phyloP scores from a whole-genome alignment of 257 asterid genomes.

The Jaltomata sinuosa region DNA sequence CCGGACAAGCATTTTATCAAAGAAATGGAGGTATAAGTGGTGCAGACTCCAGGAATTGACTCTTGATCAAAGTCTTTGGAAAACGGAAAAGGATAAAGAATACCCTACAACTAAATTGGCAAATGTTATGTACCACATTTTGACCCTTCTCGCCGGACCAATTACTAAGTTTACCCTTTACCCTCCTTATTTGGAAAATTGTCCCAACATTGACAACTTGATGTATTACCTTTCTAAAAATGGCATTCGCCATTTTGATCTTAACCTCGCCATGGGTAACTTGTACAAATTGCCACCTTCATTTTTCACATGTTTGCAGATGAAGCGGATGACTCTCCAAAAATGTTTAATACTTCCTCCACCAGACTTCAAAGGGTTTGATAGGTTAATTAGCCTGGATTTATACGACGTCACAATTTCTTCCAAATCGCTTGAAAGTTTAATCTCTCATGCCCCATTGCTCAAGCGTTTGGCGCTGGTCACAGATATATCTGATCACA shows the following conservation, averaged over 20 bases:
- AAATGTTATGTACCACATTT: not conserved
- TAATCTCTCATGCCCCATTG: not conserved
- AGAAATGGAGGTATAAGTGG: not conserved
- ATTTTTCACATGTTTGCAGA: not conserved
- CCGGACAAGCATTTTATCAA: not conserved
- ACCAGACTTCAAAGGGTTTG: too few species aligned
- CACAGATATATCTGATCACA: not conserved
- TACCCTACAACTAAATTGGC: not conserved
- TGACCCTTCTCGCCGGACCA: not conserved
- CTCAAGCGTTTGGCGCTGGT: not conserved
- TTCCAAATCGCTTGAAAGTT: too few species aligned
- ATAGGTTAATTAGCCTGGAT: too few species aligned
- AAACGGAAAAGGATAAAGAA: not conserved
- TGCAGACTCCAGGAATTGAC: not conserved
- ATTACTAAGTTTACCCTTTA: not conserved
- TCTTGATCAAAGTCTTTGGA: not conserved
- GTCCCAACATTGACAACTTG: not conserved
- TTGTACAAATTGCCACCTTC: not conserved
- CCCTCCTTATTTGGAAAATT: too few species aligned
- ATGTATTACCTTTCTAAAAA: not conserved
- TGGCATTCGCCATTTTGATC: not conserved
- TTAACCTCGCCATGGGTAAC: not conserved
- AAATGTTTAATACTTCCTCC: conserved; percentile 1
- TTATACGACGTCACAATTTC: too few species aligned
- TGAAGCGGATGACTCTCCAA: not conserved